Conservation (phyloP, 2,329 filamentous ascomycete species). For the Fusarium sp. region DNA sequence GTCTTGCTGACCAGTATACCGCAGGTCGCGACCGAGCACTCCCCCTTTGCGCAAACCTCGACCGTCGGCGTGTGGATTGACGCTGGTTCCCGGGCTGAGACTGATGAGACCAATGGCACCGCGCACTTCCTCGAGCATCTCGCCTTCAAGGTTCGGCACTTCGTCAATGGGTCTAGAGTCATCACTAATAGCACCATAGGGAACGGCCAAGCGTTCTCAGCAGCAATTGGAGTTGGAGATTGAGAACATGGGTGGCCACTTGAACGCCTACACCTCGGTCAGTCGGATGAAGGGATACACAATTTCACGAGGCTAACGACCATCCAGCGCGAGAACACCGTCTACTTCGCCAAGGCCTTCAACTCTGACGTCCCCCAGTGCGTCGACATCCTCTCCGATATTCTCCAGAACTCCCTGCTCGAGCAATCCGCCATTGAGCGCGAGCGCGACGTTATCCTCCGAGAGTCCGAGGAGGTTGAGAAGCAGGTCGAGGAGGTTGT, state of each 20-base stretch:
- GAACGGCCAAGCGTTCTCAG: slow-evolving; percentile 92
- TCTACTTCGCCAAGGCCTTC: slow-evolving; percentile 99
- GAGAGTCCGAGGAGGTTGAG: slow-evolving; percentile 99
- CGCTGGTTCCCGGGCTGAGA: slow-evolving; percentile 97
- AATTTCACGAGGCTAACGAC: slow-evolving; percentile 40
- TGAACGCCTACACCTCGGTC: slow-evolving; percentile 99
- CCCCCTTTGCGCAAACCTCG: slow-evolving; percentile 96
- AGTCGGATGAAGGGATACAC: slow-evolving; percentile 51
- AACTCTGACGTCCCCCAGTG: slow-evolving; percentile 96
- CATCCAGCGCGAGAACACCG: slow-evolving; percentile 91
- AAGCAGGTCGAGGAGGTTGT: slow-evolving; percentile 99
- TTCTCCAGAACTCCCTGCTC: slow-evolving; percentile 99
- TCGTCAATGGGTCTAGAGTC: slow-evolving; percentile 33
- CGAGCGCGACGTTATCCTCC: slow-evolving; percentile 97
- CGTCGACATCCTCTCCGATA: slow-evolving; percentile 98
- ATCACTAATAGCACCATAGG: slow-evolving; percentile 59
- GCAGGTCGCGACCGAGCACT: slow-evolving; percentile 97
- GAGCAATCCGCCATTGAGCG: slow-evolving; percentile 92
- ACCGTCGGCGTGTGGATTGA: slow-evolving; percentile 99
- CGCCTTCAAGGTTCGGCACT: slow-evolving; percentile 87
- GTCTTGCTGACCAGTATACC: slow-evolving; percentile 39
- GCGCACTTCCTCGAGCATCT: slow-evolving; percentile 99
- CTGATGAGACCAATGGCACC: slow-evolving; percentile 97
- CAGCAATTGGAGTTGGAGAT: slow-evolving; percentile 99
- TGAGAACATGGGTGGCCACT: slow-evolving; percentile 99